A percentile compares a stretch with the other conserved stretches of the same genome.
Evolutionary conservation across 2,329 filamentous ascomycete genomes (phyloP).

Genomic region (Cucurbitaria berberidis): DNA sequence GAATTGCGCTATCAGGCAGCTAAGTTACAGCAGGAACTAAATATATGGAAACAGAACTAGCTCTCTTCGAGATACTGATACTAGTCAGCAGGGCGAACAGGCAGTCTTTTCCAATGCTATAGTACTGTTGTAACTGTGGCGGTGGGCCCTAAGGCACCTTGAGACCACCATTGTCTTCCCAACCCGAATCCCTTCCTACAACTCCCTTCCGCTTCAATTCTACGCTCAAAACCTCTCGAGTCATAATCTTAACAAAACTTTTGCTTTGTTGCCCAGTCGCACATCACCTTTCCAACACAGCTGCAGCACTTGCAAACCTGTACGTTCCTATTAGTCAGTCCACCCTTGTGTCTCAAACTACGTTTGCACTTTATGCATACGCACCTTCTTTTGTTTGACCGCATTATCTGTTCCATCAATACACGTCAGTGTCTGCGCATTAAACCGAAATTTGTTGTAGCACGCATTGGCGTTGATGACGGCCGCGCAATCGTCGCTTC

Average conservation of each 20-base stretch:
- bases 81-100: no score
- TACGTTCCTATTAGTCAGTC: neutral
- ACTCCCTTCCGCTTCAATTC: neutral
- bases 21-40: no score
- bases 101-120: no score
- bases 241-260: conserved; percentile 18
- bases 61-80: no score
- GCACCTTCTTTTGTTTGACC: conserved; percentile 32
- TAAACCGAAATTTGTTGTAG: conserved; percentile 39
- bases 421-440: conserved; percentile 30
- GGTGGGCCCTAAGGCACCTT: no score
- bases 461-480: conserved; percentile 44
- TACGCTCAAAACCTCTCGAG: neutral
- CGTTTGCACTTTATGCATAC: neutral
- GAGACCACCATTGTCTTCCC: no score
- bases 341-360: neutral
- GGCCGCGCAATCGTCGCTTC: conserved; percentile 36
- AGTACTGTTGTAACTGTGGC: no score
- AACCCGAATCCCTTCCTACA: no score
- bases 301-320: conserved; percentile 42
- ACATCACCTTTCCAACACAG: conserved; percentile 41
- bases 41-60: no score
- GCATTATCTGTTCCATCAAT: conserved; percentile 33
- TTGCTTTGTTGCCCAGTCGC: conserved; percentile 33
- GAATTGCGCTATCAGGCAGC: no score